Percentiles rank a stretch among this genome's conserved stretches.
These are phyloP conservation scores for Talaromyces rugulosus DNA, from an alignment of 2,329 filamentous ascomycete species.

Conservation along the genomic window DNA sequence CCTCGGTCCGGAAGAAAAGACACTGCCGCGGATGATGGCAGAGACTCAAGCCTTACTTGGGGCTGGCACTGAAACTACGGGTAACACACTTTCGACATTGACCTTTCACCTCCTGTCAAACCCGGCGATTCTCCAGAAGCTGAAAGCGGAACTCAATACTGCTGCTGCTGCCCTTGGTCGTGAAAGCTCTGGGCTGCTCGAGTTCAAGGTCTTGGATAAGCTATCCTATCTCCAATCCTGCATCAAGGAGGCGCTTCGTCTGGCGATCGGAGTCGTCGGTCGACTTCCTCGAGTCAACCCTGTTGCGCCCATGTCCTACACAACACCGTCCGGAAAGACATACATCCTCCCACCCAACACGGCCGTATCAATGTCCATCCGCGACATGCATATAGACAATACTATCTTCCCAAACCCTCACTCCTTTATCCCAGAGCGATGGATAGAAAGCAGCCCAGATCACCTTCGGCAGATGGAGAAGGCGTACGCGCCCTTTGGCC, in stretches of 20 bases:
- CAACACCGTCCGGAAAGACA: conserved; percentile 6
- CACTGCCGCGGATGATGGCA: conserved; percentile 21
- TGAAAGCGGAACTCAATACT: conserved; percentile 21
- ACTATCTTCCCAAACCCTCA: conserved; percentile 23
- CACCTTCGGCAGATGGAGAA: conserved; percentile 12
- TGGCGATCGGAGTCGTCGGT: conserved; percentile 22
- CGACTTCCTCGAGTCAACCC: conserved; percentile 23
- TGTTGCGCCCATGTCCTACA: conserved; percentile 9
- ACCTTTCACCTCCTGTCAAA: conserved; percentile 15
- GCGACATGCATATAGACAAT: conserved; percentile 23
- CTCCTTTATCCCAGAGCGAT: conserved; percentile 27
- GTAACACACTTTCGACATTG: conserved; percentile 17
- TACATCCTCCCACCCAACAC: conserved; percentile 12
- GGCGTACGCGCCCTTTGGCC: conserved; percentile 9
- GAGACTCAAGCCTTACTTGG: conserved; percentile 25
- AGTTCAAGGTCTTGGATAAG: conserved; percentile 23
- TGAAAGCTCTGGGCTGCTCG: neutral
- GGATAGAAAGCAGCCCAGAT: conserved; percentile 15
- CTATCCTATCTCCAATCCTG: conserved; percentile 26
- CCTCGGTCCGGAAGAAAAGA: conserved; percentile 12
- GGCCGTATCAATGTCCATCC: conserved; percentile 17
- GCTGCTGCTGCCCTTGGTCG: conserved; percentile 14
- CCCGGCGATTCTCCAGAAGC: conserved; percentile 13
- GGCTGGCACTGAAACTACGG: conserved; percentile 25
- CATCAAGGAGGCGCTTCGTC: conserved; percentile 27